Percentiles rank a stretch among this genome's conserved stretches.
Evolutionary conservation across 2,329 filamentous ascomycete species (phyloP).

Genomic region (Fusarium pseudocircinatum): DNA sequence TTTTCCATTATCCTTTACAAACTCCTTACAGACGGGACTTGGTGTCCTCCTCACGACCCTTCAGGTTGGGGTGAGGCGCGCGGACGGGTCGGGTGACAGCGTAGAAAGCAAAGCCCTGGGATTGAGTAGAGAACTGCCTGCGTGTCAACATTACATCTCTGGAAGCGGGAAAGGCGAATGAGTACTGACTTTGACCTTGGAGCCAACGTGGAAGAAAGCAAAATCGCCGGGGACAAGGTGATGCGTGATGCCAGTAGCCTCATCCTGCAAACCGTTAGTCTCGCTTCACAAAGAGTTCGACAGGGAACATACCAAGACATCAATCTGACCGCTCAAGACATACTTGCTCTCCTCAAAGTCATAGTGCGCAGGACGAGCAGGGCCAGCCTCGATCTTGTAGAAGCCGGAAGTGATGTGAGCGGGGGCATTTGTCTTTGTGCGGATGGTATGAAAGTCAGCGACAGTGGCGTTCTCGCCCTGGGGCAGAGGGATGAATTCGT

Average conservation of each 20-base stretch:
- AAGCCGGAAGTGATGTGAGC: conserved; percentile 38
- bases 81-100: conserved; percentile 39
- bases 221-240: conserved; percentile 37
- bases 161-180: rapidly evolving
- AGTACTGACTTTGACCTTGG: conserved; percentile 37
- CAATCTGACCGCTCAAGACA: conserved; percentile 38
- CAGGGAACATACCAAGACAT: conserved; percentile 29
- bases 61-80: conserved; percentile 34
- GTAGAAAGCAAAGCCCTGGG: conserved; percentile 38
- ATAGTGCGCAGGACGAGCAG: conserved; percentile 32
- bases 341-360: conserved; percentile 42
- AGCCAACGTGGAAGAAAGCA: conserved; percentile 41
- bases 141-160: rapidly evolving
- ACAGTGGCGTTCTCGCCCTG: conserved; percentile 38
- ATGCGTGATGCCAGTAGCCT: conserved; percentile 40
- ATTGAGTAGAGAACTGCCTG: conserved; percentile 40
- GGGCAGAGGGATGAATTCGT: conserved; percentile 39
- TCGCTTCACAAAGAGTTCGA: rapidly evolving
- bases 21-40: conserved; percentile 30
- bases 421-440: conserved; percentile 39
- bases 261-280: conserved; percentile 24
- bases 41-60: conserved; percentile 35
- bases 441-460: conserved; percentile 40
- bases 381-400: conserved; percentile 40
- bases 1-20: neutral